Evolutionary conservation across 495 filamentous ascomycete genomes (phyloP).

Genomic region (Jackrogersella multiformis): DNA sequence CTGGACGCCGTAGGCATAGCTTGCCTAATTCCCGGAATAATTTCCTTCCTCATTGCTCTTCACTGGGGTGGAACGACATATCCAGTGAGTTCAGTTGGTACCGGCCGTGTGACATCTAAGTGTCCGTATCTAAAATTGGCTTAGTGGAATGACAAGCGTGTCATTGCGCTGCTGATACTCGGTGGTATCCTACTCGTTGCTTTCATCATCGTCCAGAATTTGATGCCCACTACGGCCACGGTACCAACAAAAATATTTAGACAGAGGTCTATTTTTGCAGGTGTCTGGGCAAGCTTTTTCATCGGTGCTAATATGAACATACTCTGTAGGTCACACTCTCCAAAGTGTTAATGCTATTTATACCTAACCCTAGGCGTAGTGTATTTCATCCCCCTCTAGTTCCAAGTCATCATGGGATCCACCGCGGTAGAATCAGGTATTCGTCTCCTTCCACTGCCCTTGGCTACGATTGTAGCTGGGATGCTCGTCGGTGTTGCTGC

Average conservation of each 20-base stretch:
- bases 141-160: slow-evolving; percentile 52
- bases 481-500: slow-evolving; percentile 48
- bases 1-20: slow-evolving; percentile 23
- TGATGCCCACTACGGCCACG: slow-evolving; percentile 47
- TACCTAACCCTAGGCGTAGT: slow-evolving; percentile 56
- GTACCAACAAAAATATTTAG: slow-evolving; percentile 56
- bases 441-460: slow-evolving; percentile 60
- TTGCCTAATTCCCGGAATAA: slow-evolving; percentile 50
- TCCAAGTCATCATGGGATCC: slow-evolving; percentile 61
- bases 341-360: background rate
- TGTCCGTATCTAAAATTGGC: background rate
- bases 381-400: slow-evolving; percentile 72
- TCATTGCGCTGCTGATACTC: slow-evolving; percentile 60
- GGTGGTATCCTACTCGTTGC: slow-evolving; percentile 43
- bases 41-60: slow-evolving; percentile 57
- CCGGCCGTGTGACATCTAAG: no score
- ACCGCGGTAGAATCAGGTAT: slow-evolving; percentile 61
- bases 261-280: slow-evolving; percentile 44
- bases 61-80: slow-evolving; percentile 59
- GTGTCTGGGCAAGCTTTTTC: background rate
- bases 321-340: background rate
- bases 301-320: background rate
- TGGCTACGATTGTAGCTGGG: slow-evolving; percentile 46
- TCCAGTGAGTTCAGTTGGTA: slow-evolving; percentile 1
- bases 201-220: slow-evolving; percentile 29